Percentiles rank a stretch among this genome's conserved stretches.
Conservation (phyloP, 2,329 filamentous ascomycete genomes). For the Stemphylium beticola region DNA sequence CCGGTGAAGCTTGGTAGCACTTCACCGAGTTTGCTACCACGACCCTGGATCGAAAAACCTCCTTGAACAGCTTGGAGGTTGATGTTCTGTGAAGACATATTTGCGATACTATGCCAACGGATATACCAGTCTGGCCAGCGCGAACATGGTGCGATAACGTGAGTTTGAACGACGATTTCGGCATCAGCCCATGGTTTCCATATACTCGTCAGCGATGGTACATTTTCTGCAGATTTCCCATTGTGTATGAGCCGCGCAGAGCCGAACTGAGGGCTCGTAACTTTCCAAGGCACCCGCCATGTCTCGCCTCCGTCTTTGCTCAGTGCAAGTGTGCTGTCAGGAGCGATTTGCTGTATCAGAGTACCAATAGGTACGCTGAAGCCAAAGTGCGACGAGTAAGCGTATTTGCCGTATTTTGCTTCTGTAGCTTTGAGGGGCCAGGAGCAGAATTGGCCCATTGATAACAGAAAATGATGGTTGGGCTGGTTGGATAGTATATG, state of each 20-base stretch:
- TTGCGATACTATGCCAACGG: slow-evolving; percentile 27
- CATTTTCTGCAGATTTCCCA: slow-evolving; percentile 4
- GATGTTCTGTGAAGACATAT: background rate
- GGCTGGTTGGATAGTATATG: slow-evolving; percentile 55
- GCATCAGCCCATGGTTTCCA: slow-evolving; percentile 44
- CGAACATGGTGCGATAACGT: slow-evolving; percentile 29
- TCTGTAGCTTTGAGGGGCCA: slow-evolving; percentile 47
- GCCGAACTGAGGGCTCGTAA: slow-evolving; percentile 8
- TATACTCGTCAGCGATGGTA: slow-evolving; percentile 21
- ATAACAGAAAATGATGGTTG: slow-evolving; percentile 43
- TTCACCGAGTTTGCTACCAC: slow-evolving; percentile 27
- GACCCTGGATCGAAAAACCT: slow-evolving; percentile 41
- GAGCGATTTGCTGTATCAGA: slow-evolving; percentile 50
- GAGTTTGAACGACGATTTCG: slow-evolving; percentile 29
- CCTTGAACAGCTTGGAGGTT: slow-evolving; percentile 28
- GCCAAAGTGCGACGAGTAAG: slow-evolving; percentile 46
- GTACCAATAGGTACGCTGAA: slow-evolving; percentile 51
- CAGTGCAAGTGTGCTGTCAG: slow-evolving; percentile 49
- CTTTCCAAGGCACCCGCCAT: slow-evolving; percentile 50
- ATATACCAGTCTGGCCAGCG: slow-evolving; percentile 43
- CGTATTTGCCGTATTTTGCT: slow-evolving; percentile 45
- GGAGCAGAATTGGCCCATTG: slow-evolving; percentile 42
- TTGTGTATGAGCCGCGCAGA: slow-evolving; percentile 7
- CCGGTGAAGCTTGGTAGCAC: slow-evolving; percentile 15
- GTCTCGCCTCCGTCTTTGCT: slow-evolving; percentile 50